phyloP scores from a whole-genome alignment of 768 basidiomycete genomes.

The Aureoboletus auriporus region DNA sequence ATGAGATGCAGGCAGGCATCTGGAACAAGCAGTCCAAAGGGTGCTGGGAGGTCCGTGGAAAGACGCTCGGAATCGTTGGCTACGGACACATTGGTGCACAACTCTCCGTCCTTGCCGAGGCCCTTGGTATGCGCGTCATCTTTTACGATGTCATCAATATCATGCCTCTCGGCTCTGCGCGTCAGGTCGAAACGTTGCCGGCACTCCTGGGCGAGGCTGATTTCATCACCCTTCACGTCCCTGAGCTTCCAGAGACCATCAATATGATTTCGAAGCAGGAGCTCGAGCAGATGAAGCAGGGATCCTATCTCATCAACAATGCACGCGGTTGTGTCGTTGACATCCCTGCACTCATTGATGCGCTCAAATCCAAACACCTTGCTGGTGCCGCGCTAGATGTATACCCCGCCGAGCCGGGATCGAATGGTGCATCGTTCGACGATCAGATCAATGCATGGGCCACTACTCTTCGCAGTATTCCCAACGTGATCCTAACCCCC shows the following conservation, averaged over 20 bases:
- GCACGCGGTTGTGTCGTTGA: conserved; percentile 95
- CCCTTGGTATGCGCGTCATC: conserved; percentile 92
- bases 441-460: conserved; percentile 87
- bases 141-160: conserved; percentile 95
- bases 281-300: conserved; percentile 89
- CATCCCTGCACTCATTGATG: conserved; percentile 81
- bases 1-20: conserved; percentile 81
- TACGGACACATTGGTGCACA: conserved; percentile 99
- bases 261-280: conserved; percentile 83
- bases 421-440: conserved; percentile 88
- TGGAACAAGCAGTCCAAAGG: conserved; percentile 99
- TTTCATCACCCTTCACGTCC: conserved; percentile 95
- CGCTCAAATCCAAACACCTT: conserved; percentile 81
- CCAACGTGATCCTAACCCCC: conserved; percentile 95
- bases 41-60: conserved; percentile 98
- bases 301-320: conserved; percentile 96
- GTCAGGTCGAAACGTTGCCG: conserved; percentile 78
- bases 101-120: conserved; percentile 93
- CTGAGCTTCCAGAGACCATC: conserved; percentile 92
- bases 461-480: conserved; percentile 63
- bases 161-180: conserved; percentile 95
- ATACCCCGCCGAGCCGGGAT: conserved; percentile 88
- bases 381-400: conserved; percentile 91
- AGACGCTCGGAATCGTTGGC: conserved; percentile 95
- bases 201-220: conserved; percentile 77